Percentiles rank a stretch among this genome's conserved stretches.
Conservation (phyloP, 768 basidiomycete genomes). For the Pisolithus sp. region DNA sequence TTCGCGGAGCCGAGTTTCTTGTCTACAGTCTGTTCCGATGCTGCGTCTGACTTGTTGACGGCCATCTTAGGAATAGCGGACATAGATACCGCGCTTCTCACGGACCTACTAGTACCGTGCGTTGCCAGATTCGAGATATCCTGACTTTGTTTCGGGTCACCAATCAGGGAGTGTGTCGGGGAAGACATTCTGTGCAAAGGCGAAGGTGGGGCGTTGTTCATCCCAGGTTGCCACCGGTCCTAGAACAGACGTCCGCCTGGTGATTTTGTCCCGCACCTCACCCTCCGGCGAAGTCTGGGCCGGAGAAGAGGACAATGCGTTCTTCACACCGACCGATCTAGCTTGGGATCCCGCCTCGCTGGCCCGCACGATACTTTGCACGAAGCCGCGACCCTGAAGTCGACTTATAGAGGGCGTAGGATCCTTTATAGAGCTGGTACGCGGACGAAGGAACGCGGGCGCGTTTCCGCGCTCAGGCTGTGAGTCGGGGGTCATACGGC, state of each 20-base stretch:
- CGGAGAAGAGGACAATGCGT: slow-evolving; percentile 19
- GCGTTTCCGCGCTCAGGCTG: slow-evolving; percentile 41
- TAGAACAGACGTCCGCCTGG: slow-evolving; percentile 47
- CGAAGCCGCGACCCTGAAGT: slow-evolving; percentile 80
- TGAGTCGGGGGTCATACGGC: slow-evolving; percentile 40
- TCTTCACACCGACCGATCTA: slow-evolving; percentile 25
- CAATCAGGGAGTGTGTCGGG: slow-evolving; percentile 35
- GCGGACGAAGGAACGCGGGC: slow-evolving; percentile 50
- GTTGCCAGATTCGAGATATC: slow-evolving; percentile 20
- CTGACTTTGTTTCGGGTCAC: slow-evolving; percentile 19
- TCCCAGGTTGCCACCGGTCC: slow-evolving; percentile 60
- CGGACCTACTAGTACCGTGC: slow-evolving; percentile 28
- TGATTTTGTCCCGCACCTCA: slow-evolving; percentile 33
- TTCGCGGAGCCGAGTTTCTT: slow-evolving; percentile 62
- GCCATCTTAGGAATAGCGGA: slow-evolving; percentile 29
- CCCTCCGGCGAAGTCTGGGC: slow-evolving; percentile 29
- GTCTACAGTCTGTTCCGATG: slow-evolving; percentile 19
- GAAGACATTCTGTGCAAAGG: slow-evolving; percentile 33
- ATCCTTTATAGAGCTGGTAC: slow-evolving; percentile 51
- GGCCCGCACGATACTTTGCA: slow-evolving; percentile 74
- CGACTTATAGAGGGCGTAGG: slow-evolving; percentile 78
- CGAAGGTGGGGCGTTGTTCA: slow-evolving; percentile 31
- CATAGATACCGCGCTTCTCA: slow-evolving; percentile 39
- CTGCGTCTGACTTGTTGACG: slow-evolving; percentile 15
- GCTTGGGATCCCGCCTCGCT: slow-evolving; percentile 36